These are phyloP conservation scores for Lentinus tigrinus DNA, from an alignment of 768 basidiomycete species.

Conservation along the genomic window DNA sequence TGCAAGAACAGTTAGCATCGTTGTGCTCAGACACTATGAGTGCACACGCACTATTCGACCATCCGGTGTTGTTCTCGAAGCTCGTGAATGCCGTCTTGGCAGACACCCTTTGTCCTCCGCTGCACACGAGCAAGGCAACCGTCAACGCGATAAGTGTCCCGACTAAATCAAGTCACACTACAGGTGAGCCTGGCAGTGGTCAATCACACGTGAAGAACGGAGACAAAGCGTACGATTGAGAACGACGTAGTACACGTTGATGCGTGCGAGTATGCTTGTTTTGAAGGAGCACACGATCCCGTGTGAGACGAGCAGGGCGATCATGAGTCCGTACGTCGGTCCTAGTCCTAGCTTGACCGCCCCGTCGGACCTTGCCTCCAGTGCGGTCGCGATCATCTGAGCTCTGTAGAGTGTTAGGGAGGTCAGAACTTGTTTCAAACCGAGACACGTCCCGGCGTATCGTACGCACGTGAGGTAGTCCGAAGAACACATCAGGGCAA, in stretches of 20 bases:
- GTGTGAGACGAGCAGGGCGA: constrained; percentile 61
- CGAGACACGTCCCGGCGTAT: no score
- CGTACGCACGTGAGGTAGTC: constrained; percentile 64
- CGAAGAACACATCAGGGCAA: constrained; percentile 69
- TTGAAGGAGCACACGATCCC: constrained; percentile 75
- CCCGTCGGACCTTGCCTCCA: constrained; percentile 59
- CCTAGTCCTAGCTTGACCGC: constrained; percentile 48
- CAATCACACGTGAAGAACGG: not conserved
- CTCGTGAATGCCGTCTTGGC: constrained; percentile 65
- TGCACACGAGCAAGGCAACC: constrained; percentile 45
- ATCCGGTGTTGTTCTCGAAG: constrained; percentile 71
- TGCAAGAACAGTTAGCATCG: constrained; percentile 21
- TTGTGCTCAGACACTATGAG: not conserved
- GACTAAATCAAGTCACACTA: no score
- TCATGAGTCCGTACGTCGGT: constrained; percentile 64
- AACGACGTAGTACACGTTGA: constrained; percentile 66
- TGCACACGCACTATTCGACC: constrained; percentile 50
- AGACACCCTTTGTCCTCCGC: constrained; percentile 54
- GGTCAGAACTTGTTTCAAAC: not conserved
- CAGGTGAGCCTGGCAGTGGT: constrained; percentile 19
- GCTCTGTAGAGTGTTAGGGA: constrained; percentile 38
- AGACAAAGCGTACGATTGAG: constrained; percentile 46
- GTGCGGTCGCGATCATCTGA: constrained; percentile 74
- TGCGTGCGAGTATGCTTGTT: constrained; percentile 57
- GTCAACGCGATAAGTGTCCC: no score